These are phyloP conservation scores for Aspergillus ruber DNA, from an alignment of 2,329 filamentous ascomycete species.

Conservation along the genomic window DNA sequence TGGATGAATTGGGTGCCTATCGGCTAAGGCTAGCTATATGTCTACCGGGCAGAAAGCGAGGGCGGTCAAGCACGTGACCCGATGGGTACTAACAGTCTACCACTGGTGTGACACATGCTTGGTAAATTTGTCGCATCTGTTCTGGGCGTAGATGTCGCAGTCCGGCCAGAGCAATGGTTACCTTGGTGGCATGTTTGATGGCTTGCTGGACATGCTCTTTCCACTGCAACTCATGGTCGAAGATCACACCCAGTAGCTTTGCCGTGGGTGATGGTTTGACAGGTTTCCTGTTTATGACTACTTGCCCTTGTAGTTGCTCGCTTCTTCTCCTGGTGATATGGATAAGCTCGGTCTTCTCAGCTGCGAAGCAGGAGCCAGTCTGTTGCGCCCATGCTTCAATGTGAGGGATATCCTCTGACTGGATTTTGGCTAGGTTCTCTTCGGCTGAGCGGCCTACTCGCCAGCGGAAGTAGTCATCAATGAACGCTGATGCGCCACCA, in stretches of 20 bases:
- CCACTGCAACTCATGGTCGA: constrained; percentile 17
- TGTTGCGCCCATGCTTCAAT: constrained; percentile 19
- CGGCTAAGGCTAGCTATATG: no score
- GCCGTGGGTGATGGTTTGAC: constrained; percentile 11
- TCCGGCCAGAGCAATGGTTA: no score
- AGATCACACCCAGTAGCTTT: constrained; percentile 15
- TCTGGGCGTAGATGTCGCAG: no score
- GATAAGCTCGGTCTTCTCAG: constrained; percentile 27
- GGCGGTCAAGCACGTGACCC: no score
- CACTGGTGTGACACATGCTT: no score
- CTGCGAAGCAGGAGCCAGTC: constrained; percentile 21
- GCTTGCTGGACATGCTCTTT: constrained; percentile 15
- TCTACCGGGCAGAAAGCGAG: no score
- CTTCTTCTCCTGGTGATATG: constrained; percentile 19
- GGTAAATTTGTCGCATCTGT: no score
- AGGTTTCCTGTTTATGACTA: constrained; percentile 9
- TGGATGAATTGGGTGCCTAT: no score
- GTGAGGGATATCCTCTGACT: constrained; percentile 15
- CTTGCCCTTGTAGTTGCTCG: constrained; percentile 8
- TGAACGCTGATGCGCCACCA: neutral
- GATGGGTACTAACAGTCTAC: no score
- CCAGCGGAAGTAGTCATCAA: neutral
- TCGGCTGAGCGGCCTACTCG: neutral
- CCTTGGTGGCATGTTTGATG: no score
- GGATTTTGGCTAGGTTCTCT: constrained; percentile 1